Evolutionary conservation across 768 basidiomycete species (phyloP), one percentile per base, ranked within the genome.

Genomic region (Mycena olivaceomarginata): DNA sequence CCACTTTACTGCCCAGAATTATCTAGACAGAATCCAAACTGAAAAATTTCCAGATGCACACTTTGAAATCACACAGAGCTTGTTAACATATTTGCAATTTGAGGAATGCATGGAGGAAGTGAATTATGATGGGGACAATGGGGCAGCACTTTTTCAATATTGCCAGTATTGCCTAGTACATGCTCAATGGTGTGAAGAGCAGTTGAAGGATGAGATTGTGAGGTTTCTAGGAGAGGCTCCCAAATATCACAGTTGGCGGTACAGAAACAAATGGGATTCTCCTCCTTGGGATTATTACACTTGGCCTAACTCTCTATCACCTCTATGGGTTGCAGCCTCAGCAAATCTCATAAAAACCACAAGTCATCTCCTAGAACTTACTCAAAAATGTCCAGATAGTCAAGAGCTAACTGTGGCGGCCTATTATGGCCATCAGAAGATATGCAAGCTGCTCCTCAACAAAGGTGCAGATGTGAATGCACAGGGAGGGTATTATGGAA

Each of bases 111-210:
- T 37, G 8, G 25, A 59, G 25, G 31, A 59, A 59, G 2, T 4
- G 5, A 11, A 11, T 6, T 37, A 8, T 59, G 18, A 16, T 48
- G 9, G 41, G 39, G 18, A 37, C 25, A 1, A 31, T 10, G 43
- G 11, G 18, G 41, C 11, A 46, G 15, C 69, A 43, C 65, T 67
- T 22, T 45, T 67, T 67, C 18, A 67, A 31, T 46, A 51, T 46
- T 41, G 41, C 45, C 46, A 57, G 22, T 57, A 57, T 57, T 31
- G 2, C 25, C 22, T 57, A 20, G 56, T 57, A 25, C 56, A 57
- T 57, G 56, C 56, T 1, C 22, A 31, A 31, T 31, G 31, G 31
- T 31, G 31, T 31, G 31, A 31, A 31, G 31, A 31, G 31, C 3
- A 31, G 3, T 18, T 72, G 20, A 31, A 31, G 12, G 46, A 65